These are phyloP conservation scores for Zarea fungicola DNA, from an alignment of 2,329 filamentous ascomycete species.

Conservation along the genomic window DNA sequence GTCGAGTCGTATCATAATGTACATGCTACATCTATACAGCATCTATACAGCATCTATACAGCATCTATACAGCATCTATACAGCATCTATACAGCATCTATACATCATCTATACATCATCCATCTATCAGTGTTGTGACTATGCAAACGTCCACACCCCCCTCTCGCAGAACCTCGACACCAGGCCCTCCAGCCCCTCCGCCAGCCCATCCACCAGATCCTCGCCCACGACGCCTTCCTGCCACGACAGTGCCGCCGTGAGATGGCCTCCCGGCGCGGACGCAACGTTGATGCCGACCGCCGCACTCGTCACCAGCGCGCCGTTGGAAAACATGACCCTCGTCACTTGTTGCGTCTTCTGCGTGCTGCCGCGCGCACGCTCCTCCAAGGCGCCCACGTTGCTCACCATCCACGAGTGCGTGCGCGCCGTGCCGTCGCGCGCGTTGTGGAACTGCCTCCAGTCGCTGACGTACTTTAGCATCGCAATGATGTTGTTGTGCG, in stretches of 20 bases:
- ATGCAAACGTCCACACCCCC: constrained; percentile 18
- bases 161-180: constrained; percentile 21
- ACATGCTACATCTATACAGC: not conserved
- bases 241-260: constrained; percentile 44
- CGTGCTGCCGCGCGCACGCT: not conserved
- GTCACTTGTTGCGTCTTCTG: constrained; percentile 31
- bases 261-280: constrained; percentile 35
- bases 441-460: constrained; percentile 35
- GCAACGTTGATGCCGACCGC: constrained; percentile 42
- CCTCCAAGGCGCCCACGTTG: constrained; percentile 43
- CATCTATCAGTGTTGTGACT: too few relatives aligned
- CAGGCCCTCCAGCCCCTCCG: constrained; percentile 31
- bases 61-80: too few relatives aligned
- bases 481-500: constrained; percentile 38
- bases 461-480: constrained; percentile 39
- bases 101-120: too few relatives aligned
- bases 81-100: too few relatives aligned
- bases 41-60: too few relatives aligned
- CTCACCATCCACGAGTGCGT: constrained; percentile 45
- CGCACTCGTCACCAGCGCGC: constrained; percentile 37
- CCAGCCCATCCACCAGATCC: constrained; percentile 32
- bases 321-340: constrained; percentile 46
- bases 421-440: constrained; percentile 38
- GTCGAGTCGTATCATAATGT: too few relatives aligned
- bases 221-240: constrained; percentile 39